Evolutionary conservation across 306 rosid genomes (phyloP), one percentile per base, ranked within the genome.

Genomic region (Mimosa bimucronata): DNA sequence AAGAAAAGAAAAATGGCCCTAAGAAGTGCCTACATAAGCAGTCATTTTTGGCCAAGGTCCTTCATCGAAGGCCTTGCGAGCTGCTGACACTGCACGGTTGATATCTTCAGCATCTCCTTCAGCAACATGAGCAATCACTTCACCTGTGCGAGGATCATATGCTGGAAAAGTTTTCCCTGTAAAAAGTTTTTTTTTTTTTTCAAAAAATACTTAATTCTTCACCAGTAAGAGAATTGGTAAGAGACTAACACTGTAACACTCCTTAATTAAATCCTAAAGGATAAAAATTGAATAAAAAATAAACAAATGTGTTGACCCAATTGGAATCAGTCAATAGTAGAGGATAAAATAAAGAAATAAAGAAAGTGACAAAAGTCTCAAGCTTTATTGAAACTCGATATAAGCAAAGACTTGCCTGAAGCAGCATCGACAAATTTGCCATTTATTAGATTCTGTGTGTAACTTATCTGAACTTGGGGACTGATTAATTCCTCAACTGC

Each of bases 41-140:
- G 87, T 29, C 98, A 94, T 91, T 84, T 79, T 94, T 3, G 98
- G 98, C 98, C 98, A 94, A 28, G 97, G 97, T 29, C 98, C 98
- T 79, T 94, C 97, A 75, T 94, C 97, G 12, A 94, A 94, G 53
- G 98, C 98, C 90, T 87, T 90, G 19, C 98, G 94, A n/a, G 98
- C 98, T 46, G 97, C 97, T 25, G 89, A 71, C 23, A 94, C 97
- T 1, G 98, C 98, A 10, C 86, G 97, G 70, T 92, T 79, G 48
- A 94, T 82, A 79, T 94, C 97, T 79, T 94, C 97, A 9, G 82
- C 87, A 60, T 92, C 97, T 1, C 91, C 95, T 82, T 90, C 97
- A 12, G 97, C 95, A 64, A 94, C 95, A 75, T 83, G 86, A 77
- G 98, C 97, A 82, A 94, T 87, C 82, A 90, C 95, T 66, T 94